Evolutionary conservation across 192 early-diverging fungal genomes (phyloP), one percentile per base, ranked within the genome.

Genomic region (Funneliformis mosseae): DNA sequence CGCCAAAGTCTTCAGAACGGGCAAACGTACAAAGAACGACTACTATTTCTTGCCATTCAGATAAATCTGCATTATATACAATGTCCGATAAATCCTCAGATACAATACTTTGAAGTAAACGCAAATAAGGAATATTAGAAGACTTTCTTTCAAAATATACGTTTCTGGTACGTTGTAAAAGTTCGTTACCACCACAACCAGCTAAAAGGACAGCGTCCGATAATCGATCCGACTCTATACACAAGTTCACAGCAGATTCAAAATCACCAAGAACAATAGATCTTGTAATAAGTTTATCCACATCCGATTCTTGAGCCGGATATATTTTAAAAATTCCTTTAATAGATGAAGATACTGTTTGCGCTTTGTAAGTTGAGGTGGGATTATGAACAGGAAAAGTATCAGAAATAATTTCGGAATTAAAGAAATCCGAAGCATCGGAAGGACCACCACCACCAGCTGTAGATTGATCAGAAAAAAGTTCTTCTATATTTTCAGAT

Each of bases 1-100:
- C 82, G 62, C 88, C 89, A 82, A 95, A 93, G 74, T 96, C 95
- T 59, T 98, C 97, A 39, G 92, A 86, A 73, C 91, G 90, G 55
- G 92, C 94, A 83, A 98, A 98, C 0, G 97, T 98, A 88, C 96
- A 98, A 64, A 99, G 90, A 9, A 98, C 87, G 14, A 95, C 97
- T 46, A 98, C 83, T 39, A 97, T 87, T 78, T 98, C 94, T 83
- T 95, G 94, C 98, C 98, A 99, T 72, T 93, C 93, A 39, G 89
- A 88, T 81, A 99, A 81, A 42, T 91, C 87, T 6, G 91, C 92
- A 74, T 93, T 91, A 60, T 85, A 83, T 0, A 97, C 96, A 60
- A 98, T 87, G 82, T 97, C 94, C 9, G 82, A 84, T 75, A 98
- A 82, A 79, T 98, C 94, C 16, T 91, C 92, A n/a, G 89, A 85